phyloP scores from a whole-genome alignment of 2,329 filamentous ascomycete species.

The Aspergillus sp. region DNA sequence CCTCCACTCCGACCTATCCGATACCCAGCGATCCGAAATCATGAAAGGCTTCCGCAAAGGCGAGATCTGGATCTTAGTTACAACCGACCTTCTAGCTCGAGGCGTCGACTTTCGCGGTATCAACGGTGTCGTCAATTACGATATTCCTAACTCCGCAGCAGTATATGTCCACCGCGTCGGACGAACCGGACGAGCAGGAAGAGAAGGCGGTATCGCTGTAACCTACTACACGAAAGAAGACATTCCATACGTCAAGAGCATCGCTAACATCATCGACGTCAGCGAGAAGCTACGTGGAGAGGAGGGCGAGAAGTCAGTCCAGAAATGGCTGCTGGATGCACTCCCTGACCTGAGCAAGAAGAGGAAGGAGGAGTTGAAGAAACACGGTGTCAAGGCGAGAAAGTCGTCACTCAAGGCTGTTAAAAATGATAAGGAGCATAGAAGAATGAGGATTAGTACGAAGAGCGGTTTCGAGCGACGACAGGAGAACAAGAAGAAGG shows the following conservation, averaged over 20 bases:
- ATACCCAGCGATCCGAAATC: conserved; percentile 65
- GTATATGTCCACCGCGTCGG: conserved; percentile 91
- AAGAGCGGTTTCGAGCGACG: conserved; percentile 45
- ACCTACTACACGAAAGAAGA: conserved; percentile 96
- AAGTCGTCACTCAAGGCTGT: conserved; percentile 38
- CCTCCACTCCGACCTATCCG: conserved; percentile 78
- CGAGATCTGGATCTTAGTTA: conserved; percentile 94
- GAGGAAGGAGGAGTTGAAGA: conserved; percentile 74
- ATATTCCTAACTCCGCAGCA: conserved; percentile 84
- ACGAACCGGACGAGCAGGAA: conserved; percentile 79
- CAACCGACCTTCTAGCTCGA: conserved; percentile 84
- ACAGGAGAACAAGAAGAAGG: conserved; percentile 41
- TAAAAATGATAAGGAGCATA: conserved; percentile 38
- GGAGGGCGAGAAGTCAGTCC: conserved; percentile 53
- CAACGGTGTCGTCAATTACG: conserved; percentile 95
- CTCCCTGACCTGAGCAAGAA: conserved; percentile 78
- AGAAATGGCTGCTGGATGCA: conserved; percentile 82
- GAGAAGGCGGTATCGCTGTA: conserved; percentile 79
- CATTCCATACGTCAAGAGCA: conserved; percentile 78
- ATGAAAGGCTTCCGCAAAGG: conserved; percentile 87
- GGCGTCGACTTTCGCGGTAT: conserved; percentile 93
- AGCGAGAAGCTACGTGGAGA: conserved; percentile 63
- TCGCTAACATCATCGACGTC: conserved; percentile 84
- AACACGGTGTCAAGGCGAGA: conserved; percentile 70
- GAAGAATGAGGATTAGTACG: conserved; percentile 63